Percentiles rank a stretch among this genome's conserved stretches.
Conservation (phyloP, 495 filamentous ascomycete genomes). For the Aspergillus carlsbadensis region DNA sequence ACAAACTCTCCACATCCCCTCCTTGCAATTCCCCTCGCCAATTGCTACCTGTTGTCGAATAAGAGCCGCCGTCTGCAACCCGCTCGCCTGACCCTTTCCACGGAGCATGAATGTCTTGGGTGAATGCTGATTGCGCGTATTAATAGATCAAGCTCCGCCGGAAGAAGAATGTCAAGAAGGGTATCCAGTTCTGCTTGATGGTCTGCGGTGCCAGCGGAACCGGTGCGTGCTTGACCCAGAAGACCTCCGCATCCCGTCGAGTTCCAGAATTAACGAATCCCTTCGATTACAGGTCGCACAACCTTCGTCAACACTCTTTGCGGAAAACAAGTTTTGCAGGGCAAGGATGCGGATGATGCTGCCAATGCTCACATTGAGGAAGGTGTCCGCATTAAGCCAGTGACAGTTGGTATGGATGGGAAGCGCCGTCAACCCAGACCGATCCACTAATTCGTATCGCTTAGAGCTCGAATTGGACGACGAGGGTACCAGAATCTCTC, state of each 20-base stretch:
- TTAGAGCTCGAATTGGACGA: conserved; percentile 96
- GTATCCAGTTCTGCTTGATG: conserved; percentile 99
- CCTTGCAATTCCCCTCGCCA: conserved; percentile 27
- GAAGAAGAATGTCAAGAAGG: conserved; percentile 99
- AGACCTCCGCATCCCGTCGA: conserved; percentile 2
- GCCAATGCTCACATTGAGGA: conserved; percentile 89
- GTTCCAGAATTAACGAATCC: conserved; percentile 31
- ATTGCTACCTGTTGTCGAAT: conserved; percentile 2
- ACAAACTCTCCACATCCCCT: conserved; percentile 29
- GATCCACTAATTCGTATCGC: not conserved
- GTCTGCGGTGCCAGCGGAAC: conserved; percentile 98
- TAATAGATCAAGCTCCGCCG: conserved; percentile 89
- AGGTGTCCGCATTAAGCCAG: conserved; percentile 95
- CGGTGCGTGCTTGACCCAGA: conserved; percentile 56
- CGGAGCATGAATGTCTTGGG: conserved; percentile 30
- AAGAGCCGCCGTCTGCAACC: not conserved
- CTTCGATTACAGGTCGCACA: conserved; percentile 68
- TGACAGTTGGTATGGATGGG: conserved; percentile 81
- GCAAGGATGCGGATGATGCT: conserved; percentile 90
- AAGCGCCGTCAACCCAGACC: not conserved
- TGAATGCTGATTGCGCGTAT: conserved; percentile 27
- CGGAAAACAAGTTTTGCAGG: conserved; percentile 82
- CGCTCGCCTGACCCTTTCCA: not conserved
- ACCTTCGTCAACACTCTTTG: conserved; percentile 99
- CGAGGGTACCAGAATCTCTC: conserved; percentile 94